Base-by-base conservation (phyloP, 23 red algal genomes). In the Gracilaria vermiculophylla region DNA sequence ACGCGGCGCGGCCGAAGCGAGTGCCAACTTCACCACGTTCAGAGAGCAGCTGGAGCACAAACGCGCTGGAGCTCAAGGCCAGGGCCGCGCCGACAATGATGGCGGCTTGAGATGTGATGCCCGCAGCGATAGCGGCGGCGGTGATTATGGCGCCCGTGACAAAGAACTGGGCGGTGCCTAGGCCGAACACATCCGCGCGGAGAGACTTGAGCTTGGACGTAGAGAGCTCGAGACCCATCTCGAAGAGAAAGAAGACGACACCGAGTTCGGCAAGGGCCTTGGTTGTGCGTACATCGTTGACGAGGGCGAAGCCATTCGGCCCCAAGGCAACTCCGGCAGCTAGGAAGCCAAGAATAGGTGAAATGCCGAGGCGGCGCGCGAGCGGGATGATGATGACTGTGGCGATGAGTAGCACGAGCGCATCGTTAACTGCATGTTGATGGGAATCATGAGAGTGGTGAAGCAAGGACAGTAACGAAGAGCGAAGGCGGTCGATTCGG, bases 241-340 rank as follows among this genome's bases (percentile, higher is more conserved):
- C 97, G 70, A 99, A 99, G 14, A 99, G 84, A 69, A 99, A 95
- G 62, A 99, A 99, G 0, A 99, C 93, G 36, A 99, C 97, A 17
- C 97, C 97, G 39, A 99, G 83, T 48, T 99, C 97, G 4, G 97
- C 97, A 35, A 99, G 85, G 33, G 81, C 82, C 78, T 95, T 94
- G 31, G 74, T 93, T 40, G 88, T 94, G 24, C 82, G 81, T 11
- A 99, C 88, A 53, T 99, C 93, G 17, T 83, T 87, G 12, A 99
- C 87, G 17, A 99, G 83, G 23, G 64, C 86, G 41, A 99, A 88
- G 5, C 93, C 97, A 62, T 95, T 93, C 48, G 97, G 97, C 0
- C 97, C 97, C 21, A 99, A 60, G 53, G 94, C 91, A 27, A 99
- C 85, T 40, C 97, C 97, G 5, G 97, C 93, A 14, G 92, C 81